Evolutionary conservation across 1,139 yeast species (phyloP).

Genomic region (Yueomyces sp.): DNA sequence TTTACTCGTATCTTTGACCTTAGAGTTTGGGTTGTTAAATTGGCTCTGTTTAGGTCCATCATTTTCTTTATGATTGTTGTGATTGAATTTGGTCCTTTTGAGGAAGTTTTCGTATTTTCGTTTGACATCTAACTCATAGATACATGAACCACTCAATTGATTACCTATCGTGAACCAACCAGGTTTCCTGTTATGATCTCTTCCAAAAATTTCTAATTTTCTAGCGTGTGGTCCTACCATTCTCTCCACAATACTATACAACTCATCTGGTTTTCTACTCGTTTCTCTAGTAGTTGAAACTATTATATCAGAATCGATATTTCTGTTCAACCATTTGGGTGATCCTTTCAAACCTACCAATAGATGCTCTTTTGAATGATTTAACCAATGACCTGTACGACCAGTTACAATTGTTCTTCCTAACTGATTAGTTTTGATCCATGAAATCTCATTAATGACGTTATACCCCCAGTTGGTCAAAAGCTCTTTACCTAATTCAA

Average conservation of each 20-base stretch:
- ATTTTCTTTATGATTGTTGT: neutral
- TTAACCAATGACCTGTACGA: slow-evolving; percentile 92
- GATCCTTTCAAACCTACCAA: slow-evolving; percentile 74
- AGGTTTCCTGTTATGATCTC: slow-evolving; percentile 71
- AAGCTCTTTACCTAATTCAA: slow-evolving; percentile 75
- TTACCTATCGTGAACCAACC: slow-evolving; percentile 92
- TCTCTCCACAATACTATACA: slow-evolving; percentile 75
- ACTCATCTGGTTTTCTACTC: slow-evolving; percentile 81
- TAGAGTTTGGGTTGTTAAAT: no score
- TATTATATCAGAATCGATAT: slow-evolving; percentile 61
- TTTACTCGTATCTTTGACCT: no score
- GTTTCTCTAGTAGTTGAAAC: slow-evolving; percentile 82
- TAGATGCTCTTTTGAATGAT: slow-evolving; percentile 87
- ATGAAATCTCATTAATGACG: slow-evolving; percentile 66
- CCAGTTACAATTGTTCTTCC: slow-evolving; percentile 88
- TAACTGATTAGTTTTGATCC: slow-evolving; percentile 85
- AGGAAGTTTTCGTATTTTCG: slow-evolving; percentile 12
- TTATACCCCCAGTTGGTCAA: slow-evolving; percentile 71
- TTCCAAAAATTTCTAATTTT: slow-evolving; percentile 79
- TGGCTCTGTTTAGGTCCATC: neutral
- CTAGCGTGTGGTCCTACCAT: slow-evolving; percentile 64
- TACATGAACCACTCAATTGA: slow-evolving; percentile 50
- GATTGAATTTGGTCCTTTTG: neutral
- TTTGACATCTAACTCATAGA: slow-evolving; percentile 47
- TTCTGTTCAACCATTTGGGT: slow-evolving; percentile 58